Percentiles rank a stretch among this genome's conserved stretches.
Evolutionary conservation across 352 stramenopile genomes (phyloP).

Genomic region (Phytophthora fragariaefolia): DNA sequence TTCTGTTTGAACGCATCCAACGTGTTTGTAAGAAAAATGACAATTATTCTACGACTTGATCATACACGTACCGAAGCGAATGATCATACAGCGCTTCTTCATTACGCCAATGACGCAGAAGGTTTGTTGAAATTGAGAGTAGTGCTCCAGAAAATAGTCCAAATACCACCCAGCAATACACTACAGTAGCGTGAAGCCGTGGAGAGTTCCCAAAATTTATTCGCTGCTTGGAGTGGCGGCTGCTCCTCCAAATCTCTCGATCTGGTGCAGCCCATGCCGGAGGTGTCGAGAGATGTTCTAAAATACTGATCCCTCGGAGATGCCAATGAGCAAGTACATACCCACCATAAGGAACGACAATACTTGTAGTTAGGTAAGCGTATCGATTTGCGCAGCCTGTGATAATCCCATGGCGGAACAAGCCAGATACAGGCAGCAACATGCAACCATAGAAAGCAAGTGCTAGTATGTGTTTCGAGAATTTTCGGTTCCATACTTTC

Average conservation of each 20-base stretch:
- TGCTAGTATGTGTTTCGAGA: constrained; percentile 30
- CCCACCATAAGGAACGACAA: constrained; percentile 44
- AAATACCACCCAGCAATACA: constrained; percentile 3
- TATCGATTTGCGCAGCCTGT: constrained; percentile 55
- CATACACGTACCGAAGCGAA: constrained; percentile 25
- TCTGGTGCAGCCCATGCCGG: constrained; percentile 4
- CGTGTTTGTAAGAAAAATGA: neutral
- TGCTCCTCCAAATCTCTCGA: neutral
- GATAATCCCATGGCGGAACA: constrained; percentile 73
- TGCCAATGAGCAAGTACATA: constrained; percentile 22
- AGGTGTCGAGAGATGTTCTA: neutral
- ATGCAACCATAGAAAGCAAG: constrained; percentile 44
- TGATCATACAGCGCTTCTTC: constrained; percentile 42
- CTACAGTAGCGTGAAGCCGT: neutral
- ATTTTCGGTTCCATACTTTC: neutral
- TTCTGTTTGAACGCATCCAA: constrained; percentile 13
- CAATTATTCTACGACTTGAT: neutral
- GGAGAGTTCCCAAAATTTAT: neutral
- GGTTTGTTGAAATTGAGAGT: constrained; percentile 28
- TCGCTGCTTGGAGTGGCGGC: neutral
- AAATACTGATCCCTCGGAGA: constrained; percentile 1
- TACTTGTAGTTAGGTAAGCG: constrained; percentile 54
- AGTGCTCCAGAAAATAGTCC: constrained; percentile 10
- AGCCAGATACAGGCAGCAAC: constrained; percentile 53
- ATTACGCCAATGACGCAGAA: constrained; percentile 42